These are phyloP conservation scores for Sarcodon sp. DNA, from an alignment of 768 basidiomycete species.

Conservation along the genomic window DNA sequence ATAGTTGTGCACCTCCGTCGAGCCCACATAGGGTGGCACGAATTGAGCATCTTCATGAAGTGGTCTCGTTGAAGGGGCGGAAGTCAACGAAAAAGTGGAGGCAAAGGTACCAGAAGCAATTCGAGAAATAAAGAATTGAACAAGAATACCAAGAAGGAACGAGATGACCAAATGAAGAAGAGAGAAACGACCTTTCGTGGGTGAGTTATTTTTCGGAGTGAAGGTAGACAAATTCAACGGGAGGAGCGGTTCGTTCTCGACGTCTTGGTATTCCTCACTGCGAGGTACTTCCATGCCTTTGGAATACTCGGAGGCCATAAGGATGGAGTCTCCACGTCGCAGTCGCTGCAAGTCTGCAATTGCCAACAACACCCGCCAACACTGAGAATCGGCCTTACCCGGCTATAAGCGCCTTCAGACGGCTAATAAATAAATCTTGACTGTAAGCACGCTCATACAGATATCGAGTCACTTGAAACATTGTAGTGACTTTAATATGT, in stretches of 20 bases:
- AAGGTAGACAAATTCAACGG: neutral
- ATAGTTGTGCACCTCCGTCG: slow-evolving; percentile 53
- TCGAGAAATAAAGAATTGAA: neutral
- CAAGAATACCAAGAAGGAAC: neutral
- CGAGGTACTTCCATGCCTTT: too few relatives aligned
- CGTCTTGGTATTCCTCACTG: too few relatives aligned
- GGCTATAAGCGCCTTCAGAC: too few relatives aligned
- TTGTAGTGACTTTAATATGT: too few relatives aligned
- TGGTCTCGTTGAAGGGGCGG: neutral
- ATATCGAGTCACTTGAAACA: too few relatives aligned
- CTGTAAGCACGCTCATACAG: too few relatives aligned
- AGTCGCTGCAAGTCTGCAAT: too few relatives aligned
- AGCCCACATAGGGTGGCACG: slow-evolving; percentile 61
- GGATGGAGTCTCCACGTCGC: too few relatives aligned
- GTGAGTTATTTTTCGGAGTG: neutral
- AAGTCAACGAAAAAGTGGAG: neutral
- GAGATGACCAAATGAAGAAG: neutral
- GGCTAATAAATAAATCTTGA: too few relatives aligned
- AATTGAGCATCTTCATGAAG: slow-evolving; percentile 17
- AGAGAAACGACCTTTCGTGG: neutral
- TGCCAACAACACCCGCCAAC: too few relatives aligned
- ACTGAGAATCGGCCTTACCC: too few relatives aligned
- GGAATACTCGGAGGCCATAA: too few relatives aligned
- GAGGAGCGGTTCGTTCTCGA: neutral
- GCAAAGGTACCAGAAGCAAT: neutral